Base-by-base conservation (phyloP, 2,329 filamentous ascomycete species). In the Stachybotrys echinatus region DNA sequence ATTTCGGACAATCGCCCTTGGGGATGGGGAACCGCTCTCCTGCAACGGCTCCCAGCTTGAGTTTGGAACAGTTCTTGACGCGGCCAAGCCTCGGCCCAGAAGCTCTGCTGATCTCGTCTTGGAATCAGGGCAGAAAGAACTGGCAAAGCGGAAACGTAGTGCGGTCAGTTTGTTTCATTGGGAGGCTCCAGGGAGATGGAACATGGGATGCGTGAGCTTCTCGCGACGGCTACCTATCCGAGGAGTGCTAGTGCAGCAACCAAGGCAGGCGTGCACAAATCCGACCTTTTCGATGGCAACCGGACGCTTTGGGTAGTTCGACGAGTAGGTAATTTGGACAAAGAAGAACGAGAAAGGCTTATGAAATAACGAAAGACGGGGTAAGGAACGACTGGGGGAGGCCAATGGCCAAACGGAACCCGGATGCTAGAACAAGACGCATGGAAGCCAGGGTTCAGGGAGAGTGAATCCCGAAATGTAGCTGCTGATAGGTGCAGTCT, bases 311-410 rank as follows among this genome's bases (percentile, higher is more conserved):
- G n/a, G n/a, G n/a, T n/a, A n/a, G n/a, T n/a, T n/a, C n/a, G n/a
- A n/a, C n/a, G n/a, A n/a, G n/a, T n/a, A n/a, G n/a, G n/a, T n/a
- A n/a, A n/a, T n/a, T n/a, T n/a, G n/a, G n/a, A n/a, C n/a, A n/a
- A n/a, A n/a, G n/a, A n/a, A n/a, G n/a, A n/a, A n/a, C n/a, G n/a
- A n/a, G n/a, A n/a, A n/a, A n/a, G n/a, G n/a, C n/a, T n/a, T 22
- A 4, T 12, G 23, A 21, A 47, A 34, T 34, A 48, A 42, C 20
- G 47, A 48, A 39, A 31, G 47, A 48, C 38, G 22, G 47, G 47
- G 21, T 31, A 40, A 42, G 20, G 38, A 48, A 48, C 47, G 47
- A 19, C 27, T 18, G 39, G 37, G 47, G 39, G 27, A 37, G 34
- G 45, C 20, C 18, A 34, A n/a, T 23, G 23, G 38, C 12, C 17